Evolutionary conservation across 2,329 filamentous ascomycete genomes (phyloP).

Genomic region (Chrysoporthe puriensis): DNA sequence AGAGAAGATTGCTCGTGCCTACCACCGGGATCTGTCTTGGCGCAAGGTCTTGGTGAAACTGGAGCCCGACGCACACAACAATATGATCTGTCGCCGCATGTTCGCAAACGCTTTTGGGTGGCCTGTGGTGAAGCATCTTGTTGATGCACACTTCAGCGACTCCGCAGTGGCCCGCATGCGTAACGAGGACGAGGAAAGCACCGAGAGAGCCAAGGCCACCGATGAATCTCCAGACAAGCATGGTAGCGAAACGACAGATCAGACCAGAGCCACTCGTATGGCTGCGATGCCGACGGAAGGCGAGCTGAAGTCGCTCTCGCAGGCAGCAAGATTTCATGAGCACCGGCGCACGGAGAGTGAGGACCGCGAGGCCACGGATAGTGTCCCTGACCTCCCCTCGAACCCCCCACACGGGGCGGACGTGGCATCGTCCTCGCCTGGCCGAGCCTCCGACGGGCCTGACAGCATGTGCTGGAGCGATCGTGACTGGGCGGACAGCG

Average conservation of each 20-base stretch:
- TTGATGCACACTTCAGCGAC: constrained; percentile 91
- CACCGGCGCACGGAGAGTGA: constrained; percentile 37
- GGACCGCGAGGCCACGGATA: constrained; percentile 47
- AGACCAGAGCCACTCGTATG: constrained; percentile 25
- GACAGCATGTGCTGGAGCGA: constrained; percentile 71
- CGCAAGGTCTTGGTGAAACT: constrained; percentile 94
- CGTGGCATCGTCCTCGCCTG: constrained; percentile 29
- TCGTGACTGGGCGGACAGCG: constrained; percentile 62
- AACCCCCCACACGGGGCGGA: constrained; percentile 22
- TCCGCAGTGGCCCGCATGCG: constrained; percentile 65
- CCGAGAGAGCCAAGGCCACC: constrained; percentile 69
- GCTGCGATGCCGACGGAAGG: neutral
- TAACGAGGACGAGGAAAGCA: constrained; percentile 68
- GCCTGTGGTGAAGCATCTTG: constrained; percentile 94
- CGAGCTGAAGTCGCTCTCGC: neutral
- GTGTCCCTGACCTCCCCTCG: constrained; percentile 49
- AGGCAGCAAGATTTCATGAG: constrained; percentile 12
- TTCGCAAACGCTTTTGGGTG: constrained; percentile 97
- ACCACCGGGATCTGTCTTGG: constrained; percentile 91
- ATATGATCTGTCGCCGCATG: constrained; percentile 94
- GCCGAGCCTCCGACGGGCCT: constrained; percentile 37
- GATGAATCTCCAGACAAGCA: constrained; percentile 59
- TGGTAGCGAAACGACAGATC: constrained; percentile 65
- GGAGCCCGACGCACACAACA: constrained; percentile 97
- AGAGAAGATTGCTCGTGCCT: constrained; percentile 95